Evolutionary conservation across 176 grass and related monocot genomes (phyloP), one percentile per base, ranked within the genome.

Genomic region (Saccharum officinarum): DNA sequence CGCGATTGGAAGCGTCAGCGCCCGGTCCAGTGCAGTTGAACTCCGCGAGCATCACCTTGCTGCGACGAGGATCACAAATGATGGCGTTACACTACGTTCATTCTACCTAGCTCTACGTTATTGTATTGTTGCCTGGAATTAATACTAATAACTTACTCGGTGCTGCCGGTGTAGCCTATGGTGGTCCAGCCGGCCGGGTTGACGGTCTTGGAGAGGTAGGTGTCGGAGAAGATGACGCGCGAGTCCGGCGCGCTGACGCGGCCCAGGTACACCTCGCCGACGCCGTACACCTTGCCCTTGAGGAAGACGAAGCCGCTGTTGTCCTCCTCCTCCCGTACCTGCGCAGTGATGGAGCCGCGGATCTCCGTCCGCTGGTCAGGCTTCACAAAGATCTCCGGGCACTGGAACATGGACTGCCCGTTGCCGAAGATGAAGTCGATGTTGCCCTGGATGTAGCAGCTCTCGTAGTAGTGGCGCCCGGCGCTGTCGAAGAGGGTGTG

Each of bases 371-470:
- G 71, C 17, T 82, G 82, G 71, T 94, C 92, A 1, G 94, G 88
- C 42, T 91, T 87, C 73, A 99, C 93, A 46, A 96, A 99, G 65
- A 99, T 94, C 88, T 98, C 97, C 12, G 91, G 86, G 70, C 84
- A 92, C 88, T 98, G 90, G 82, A 96, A 98, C 7, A 98, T 84
- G 36, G 97, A 98, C 69, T 96, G 93, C 26, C 90, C 97, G 10
- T 76, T 64, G 71, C 92, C 92, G 28, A 96, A 98, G 88, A 98
- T 98, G 81, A 98, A 98, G 52, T 98, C 97, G 65, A 98, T 92
- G 78, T 96, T 98, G 47, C 97, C 93, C 72, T 98, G 91, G 26
- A 98, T 95, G 81, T 99, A 99, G 87, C 86, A 91, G 73, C 97
- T 99, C 84, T 96, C 90, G 50, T 96, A 99, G 89, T 90, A 99